Percentiles rank a stretch among this genome's conserved stretches.
Conservation (phyloP, 2,329 filamentous ascomycete genomes). For the Claviceps africana region DNA sequence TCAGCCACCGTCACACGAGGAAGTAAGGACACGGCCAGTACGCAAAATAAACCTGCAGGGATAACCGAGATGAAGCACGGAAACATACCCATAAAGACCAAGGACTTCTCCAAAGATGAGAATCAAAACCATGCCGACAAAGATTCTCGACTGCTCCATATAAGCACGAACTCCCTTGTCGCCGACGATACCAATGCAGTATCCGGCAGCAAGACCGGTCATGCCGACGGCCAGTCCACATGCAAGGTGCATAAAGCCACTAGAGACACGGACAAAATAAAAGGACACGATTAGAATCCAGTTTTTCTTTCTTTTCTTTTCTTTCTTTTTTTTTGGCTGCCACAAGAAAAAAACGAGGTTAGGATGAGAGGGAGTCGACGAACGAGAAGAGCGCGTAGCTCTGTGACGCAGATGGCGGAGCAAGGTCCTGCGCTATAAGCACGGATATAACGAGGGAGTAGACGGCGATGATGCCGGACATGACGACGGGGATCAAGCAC, state of each 20-base stretch:
- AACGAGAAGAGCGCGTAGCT: constrained; percentile 77
- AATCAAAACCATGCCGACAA: constrained; percentile 97
- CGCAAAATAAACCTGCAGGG: too few relatives aligned
- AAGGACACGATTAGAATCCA: constrained; percentile 8
- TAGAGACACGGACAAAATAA: constrained; percentile 16
- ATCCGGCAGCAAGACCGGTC: constrained; percentile 84
- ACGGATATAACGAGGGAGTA: constrained; percentile 96
- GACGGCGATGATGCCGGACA: constrained; percentile 98
- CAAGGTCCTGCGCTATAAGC: constrained; percentile 82
- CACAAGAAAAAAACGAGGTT: neutral
- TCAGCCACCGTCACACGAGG: neutral
- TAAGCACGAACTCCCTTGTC: constrained; percentile 88
- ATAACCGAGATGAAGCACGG: neutral
- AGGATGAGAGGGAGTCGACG: constrained; percentile 15
- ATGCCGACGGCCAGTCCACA: constrained; percentile 84
- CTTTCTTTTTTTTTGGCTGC: neutral
- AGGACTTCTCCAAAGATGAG: constrained; percentile 97
- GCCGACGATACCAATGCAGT: constrained; percentile 90
- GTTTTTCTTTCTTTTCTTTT: neutral
- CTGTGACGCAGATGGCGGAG: constrained; percentile 44
- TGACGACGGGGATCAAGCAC: constrained; percentile 81
- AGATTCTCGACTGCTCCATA: constrained; percentile 91
- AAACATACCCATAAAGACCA: constrained; percentile 79
- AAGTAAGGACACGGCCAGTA: neutral
- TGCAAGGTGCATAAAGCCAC: constrained; percentile 85